These are phyloP conservation scores for Mycena haematopus DNA, from an alignment of 768 basidiomycete genomes.

Conservation along the genomic window DNA sequence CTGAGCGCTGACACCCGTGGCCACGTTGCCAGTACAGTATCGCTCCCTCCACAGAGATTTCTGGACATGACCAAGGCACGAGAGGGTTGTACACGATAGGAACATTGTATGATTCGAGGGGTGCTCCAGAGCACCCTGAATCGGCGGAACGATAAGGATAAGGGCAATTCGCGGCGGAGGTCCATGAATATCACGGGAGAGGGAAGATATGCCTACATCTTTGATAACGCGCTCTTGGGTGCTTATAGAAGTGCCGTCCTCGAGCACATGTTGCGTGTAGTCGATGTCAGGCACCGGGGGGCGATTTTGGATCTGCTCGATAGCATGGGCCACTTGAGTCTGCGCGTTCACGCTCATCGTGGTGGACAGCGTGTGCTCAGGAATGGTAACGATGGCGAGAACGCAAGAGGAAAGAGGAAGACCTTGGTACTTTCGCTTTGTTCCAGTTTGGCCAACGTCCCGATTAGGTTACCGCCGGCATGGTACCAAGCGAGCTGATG, in stretches of 20 bases:
- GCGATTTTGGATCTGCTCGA: conserved; percentile 66
- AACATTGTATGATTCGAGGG: conserved; percentile 10
- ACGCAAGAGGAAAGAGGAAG: conserved; percentile 13
- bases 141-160: conserved; percentile 18
- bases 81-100: not conserved
- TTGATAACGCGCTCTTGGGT: conserved; percentile 97
- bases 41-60: not conserved
- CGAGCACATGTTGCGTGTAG: conserved; percentile 90
- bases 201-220: conserved; percentile 66
- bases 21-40: not conserved
- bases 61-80: not conserved
- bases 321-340: conserved; percentile 67
- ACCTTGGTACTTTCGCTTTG: conserved; percentile 10
- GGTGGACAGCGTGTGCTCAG: conserved; percentile 14
- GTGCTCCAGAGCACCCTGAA: not conserved
- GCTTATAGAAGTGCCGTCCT: conserved; percentile 89
- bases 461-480: conserved; percentile 18
- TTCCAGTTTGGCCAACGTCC: conserved; percentile 12
- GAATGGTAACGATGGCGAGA: not conserved
- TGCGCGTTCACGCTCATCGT: conserved; percentile 41
- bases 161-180: conserved; percentile 10
- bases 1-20: not conserved
- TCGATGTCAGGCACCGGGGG: conserved; percentile 71
- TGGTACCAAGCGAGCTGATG: conserved; percentile 16
- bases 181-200: conserved; percentile 3